Percentiles rank a stretch among this genome's conserved stretches.
These are phyloP conservation scores for Fonsecaea pedrosoi DNA, from an alignment of 2,329 filamentous ascomycete species.

Conservation along the genomic window DNA sequence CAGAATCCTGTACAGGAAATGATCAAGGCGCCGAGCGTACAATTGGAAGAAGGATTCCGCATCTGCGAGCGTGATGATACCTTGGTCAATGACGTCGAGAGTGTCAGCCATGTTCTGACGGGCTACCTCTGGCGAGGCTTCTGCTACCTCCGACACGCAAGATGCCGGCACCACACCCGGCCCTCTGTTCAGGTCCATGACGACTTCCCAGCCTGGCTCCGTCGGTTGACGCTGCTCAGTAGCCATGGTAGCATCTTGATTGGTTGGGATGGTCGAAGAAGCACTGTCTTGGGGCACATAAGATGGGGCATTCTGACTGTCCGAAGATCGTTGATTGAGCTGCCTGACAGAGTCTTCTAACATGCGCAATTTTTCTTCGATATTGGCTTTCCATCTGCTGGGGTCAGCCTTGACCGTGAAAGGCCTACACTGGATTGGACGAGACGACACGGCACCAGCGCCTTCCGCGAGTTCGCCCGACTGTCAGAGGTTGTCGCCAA, in stretches of 20 bases:
- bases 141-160: conserved; percentile 61
- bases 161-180: conserved; percentile 56
- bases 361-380: conserved; percentile 47
- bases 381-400: conserved; percentile 49
- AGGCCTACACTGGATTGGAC: background rate
- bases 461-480: background rate
- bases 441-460: background rate
- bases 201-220: conserved; percentile 46
- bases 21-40: conserved; percentile 60
- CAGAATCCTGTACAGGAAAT: conserved; percentile 62
- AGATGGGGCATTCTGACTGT: conserved; percentile 15
- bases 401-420: conserved; percentile 13
- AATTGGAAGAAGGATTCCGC: conserved; percentile 60
- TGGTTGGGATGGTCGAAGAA: background rate
- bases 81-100: conserved; percentile 59
- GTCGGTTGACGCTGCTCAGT: conserved; percentile 35
- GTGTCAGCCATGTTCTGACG: conserved; percentile 42
- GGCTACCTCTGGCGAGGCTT: conserved; percentile 47
- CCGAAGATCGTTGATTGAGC: conserved; percentile 17
- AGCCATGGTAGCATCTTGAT: conserved; percentile 12
- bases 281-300: conserved; percentile 32
- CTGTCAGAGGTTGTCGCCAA: background rate
- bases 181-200: conserved; percentile 49
- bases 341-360: conserved; percentile 46
- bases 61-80: conserved; percentile 55